Conservation (phyloP, 1,284 basidiomycete species). For the Irpex lacteus region DNA sequence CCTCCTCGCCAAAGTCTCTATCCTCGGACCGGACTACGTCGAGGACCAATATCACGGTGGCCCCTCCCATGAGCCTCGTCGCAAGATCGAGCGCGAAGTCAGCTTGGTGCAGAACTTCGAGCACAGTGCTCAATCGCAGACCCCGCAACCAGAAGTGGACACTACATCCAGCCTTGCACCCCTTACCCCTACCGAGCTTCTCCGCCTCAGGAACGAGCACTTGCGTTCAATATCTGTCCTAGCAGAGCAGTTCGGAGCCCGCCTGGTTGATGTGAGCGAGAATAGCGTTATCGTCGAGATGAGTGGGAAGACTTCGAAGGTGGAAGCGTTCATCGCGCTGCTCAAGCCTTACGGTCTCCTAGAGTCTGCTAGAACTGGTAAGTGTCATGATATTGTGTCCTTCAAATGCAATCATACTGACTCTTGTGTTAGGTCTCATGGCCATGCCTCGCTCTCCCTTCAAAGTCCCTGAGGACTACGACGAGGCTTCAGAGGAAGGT, state of each 20-base stretch:
- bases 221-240: conserved; percentile 85
- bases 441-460: conserved; percentile 95
- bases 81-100: conserved; percentile 67
- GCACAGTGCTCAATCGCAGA: conserved; percentile 30
- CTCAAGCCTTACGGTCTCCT: conserved; percentile 95
- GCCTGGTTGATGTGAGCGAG: conserved; percentile 93
- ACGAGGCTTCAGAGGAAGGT: conserved; percentile 44
- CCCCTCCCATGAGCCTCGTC: conserved; percentile 74
- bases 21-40: conserved; percentile 96
- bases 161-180: conserved; percentile 23
- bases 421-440: conserved; percentile 71
- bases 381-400: conserved; percentile 22
- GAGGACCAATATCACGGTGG: conserved; percentile 84
- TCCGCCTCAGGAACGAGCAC: conserved; percentile 89
- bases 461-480: conserved; percentile 61
- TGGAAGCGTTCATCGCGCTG: conserved; percentile 92
- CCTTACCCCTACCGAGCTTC: conserved; percentile 69
- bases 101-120: conserved; percentile 77
- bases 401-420: conserved; percentile 7
- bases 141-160: conserved; percentile 18
- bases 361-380: conserved; percentile 74
- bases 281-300: conserved; percentile 95
- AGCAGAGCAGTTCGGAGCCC: conserved; percentile 87
- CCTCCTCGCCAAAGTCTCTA: conserved; percentile 65
- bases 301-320: conserved; percentile 87